A percentile compares a stretch with the other conserved stretches of the same genome.
phyloP scores from a whole-genome alignment of 345 rosid species.

The Cardamine occulta region DNA sequence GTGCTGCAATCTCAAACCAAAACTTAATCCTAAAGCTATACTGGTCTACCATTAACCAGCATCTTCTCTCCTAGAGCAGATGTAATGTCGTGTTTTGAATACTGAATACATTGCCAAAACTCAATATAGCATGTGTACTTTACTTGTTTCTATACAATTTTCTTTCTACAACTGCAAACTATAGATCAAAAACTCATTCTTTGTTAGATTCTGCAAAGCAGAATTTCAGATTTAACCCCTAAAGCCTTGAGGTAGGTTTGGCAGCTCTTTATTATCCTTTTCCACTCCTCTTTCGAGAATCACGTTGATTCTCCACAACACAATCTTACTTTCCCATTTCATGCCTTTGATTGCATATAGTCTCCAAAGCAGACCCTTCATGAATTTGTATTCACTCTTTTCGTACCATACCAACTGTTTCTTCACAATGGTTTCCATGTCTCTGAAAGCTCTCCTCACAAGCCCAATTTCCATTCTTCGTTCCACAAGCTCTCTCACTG shows the following conservation, averaged over 20 bases:
- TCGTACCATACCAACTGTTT: background rate
- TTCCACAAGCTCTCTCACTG: slow-evolving; percentile 5
- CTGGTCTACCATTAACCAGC: background rate
- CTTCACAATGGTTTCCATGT: background rate
- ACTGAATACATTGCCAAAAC: background rate
- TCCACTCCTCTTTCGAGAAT: background rate
- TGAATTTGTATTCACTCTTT: background rate
- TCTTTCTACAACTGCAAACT: no score
- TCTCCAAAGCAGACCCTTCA: background rate
- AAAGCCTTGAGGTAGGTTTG: background rate
- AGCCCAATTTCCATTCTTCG: background rate
- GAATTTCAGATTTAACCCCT: background rate
- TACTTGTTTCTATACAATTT: no score
- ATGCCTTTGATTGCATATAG: background rate
- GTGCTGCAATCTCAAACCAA: background rate
- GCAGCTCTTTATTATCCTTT: background rate
- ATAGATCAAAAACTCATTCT: background rate
- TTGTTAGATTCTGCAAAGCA: background rate
- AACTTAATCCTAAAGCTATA: background rate
- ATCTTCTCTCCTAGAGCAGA: background rate
- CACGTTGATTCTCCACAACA: background rate
- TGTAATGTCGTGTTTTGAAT: background rate
- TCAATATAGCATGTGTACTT: background rate
- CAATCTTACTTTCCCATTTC: background rate
- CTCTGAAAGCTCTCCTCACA: background rate